Evolutionary conservation across 1,139 yeast species (phyloP).

Genomic region (Suhomyces anneliseae): DNA sequence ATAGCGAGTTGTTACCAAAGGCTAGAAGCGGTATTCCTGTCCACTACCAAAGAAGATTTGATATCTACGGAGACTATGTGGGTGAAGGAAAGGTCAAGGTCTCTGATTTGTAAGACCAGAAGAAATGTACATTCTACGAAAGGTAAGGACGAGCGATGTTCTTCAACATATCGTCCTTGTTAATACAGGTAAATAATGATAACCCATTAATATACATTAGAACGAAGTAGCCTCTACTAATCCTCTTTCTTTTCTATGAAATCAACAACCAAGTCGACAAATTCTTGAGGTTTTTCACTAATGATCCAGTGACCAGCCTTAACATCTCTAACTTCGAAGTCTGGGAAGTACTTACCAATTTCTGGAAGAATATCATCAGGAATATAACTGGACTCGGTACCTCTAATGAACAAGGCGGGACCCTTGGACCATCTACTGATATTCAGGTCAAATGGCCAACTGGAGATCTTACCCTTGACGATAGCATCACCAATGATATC

Average conservation of each 20-base stretch:
- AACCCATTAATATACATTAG: too few relatives aligned
- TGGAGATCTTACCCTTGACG: slow-evolving; percentile 62
- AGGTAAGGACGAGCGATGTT: too few relatives aligned
- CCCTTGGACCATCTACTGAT: slow-evolving; percentile 57
- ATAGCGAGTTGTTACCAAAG: slow-evolving; percentile 57
- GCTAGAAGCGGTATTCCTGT: slow-evolving; percentile 79
- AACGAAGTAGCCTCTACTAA: slow-evolving; percentile 4
- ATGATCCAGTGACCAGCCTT: slow-evolving; percentile 93
- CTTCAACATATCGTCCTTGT: too few relatives aligned
- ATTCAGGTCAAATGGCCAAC: slow-evolving; percentile 71
- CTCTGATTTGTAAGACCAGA: slow-evolving; percentile 26
- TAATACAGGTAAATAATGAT: too few relatives aligned
- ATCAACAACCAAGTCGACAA: slow-evolving; percentile 55
- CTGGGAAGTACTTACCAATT: slow-evolving; percentile 78
- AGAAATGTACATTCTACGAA: too few relatives aligned
- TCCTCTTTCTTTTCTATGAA: slow-evolving; percentile 63
- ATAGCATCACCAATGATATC: slow-evolving; percentile 64
- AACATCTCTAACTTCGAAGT: slow-evolving; percentile 69
- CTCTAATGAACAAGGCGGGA: slow-evolving; percentile 79
- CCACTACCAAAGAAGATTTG: slow-evolving; percentile 77
- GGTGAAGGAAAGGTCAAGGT: slow-evolving; percentile 42
- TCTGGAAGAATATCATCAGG: slow-evolving; percentile 80
- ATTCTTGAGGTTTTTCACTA: slow-evolving; percentile 73
- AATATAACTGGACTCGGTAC: slow-evolving; percentile 73
- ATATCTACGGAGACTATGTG: slow-evolving; percentile 73